Evolutionary conservation across 73 alveolate species (phyloP).

Genomic region (Paraurostyla sp.): DNA sequence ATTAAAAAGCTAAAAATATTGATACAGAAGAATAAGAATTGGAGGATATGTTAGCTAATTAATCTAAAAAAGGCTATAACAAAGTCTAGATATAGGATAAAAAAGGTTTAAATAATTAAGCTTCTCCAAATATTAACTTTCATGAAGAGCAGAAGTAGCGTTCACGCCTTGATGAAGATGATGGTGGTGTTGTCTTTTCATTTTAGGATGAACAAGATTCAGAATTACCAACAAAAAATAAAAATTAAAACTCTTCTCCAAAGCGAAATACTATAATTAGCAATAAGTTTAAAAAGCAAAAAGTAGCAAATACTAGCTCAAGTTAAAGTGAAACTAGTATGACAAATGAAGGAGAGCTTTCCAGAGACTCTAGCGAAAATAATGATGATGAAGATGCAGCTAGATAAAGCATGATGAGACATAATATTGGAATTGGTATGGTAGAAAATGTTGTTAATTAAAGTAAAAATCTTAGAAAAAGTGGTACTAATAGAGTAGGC

Average conservation of each 20-base stretch:
- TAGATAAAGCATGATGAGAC: neutral
- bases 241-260: neutral
- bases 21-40: constrained; percentile 3
- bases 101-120: too few species aligned
- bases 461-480: neutral
- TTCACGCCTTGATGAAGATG: too few species aligned
- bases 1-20: neutral
- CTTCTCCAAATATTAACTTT: too few species aligned
- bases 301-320: neutral
- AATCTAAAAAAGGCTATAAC: constrained; percentile 17
- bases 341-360: constrained; percentile 41
- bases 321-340: neutral
- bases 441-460: neutral
- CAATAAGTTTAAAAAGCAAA: neutral
- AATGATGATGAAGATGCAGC: neutral
- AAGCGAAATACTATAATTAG: too few species aligned
- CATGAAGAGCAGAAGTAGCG: too few species aligned
- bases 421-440: neutral
- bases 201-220: neutral
- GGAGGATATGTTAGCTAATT: neutral
- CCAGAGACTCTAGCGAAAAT: neutral
- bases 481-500: constrained; percentile 24
- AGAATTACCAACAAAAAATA: neutral
- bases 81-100: neutral
- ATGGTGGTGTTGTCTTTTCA: too few species aligned